Evolutionary conservation across 2,329 filamentous ascomycete genomes (phyloP), one percentile per base, ranked within the genome.

Genomic region (Alternaria burnsii): DNA sequence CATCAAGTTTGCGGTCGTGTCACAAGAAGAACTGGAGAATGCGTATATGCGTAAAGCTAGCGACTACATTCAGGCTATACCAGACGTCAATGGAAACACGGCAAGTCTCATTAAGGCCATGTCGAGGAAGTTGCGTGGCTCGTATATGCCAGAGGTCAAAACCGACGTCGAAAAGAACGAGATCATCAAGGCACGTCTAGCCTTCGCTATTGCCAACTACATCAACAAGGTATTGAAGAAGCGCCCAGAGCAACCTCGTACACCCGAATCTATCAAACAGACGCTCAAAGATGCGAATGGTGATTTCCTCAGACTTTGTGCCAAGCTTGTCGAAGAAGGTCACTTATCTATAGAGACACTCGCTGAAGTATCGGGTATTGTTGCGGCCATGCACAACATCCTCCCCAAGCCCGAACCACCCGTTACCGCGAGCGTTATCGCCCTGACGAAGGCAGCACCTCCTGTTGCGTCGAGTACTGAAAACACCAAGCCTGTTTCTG

Each of bases 251-350:
- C 36, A 59, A 26, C 40, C 55, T 4, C 30, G 69, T 16, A 63
- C 59, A 5, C 14, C 57, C 11, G 60, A 65, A 1, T 56, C 50
- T 2, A 56, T 73, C n/a, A 62, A 65, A 32, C 48, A 67, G 5
- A 52, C 58, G 4, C 59, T 75, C 16, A 36, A 58, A 3, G 61
- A 68, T 5, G 57, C 34, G 44, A 44, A 70, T 7, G 73, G 73
- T 2, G 55, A 71, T 48, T 67, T 75, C 46, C 58, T 77, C 24
- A 38, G 54, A 20, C 50, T 77, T 0, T 74, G 63, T 43, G 60
- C 63, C 1, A 59, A 48, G 32, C 59, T 77, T 14, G 65, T 71
- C 1, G 59, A 70, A 16, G 51, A 66, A 14, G 60, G 65, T 8
- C 56, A 66, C 12, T 52, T 77, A 12, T 28, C 58, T 3, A 47